Base-by-base conservation (phyloP, 306 rosid genomes). In the Datisca glomerata region DNA sequence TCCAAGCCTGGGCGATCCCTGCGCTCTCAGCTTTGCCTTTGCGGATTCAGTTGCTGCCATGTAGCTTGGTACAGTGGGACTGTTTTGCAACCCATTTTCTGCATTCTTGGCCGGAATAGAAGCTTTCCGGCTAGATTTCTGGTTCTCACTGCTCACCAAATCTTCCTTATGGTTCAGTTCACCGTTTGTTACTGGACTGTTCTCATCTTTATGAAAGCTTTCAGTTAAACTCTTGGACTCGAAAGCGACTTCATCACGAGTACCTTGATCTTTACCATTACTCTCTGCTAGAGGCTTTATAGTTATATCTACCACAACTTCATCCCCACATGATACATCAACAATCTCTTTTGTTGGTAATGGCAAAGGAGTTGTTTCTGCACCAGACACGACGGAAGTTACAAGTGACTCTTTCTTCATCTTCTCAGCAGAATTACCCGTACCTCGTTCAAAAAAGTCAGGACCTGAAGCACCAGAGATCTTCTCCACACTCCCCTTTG, bases 31-130 rank as follows among this genome's bases (percentile, higher is more conserved):
- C 80, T 91, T 91, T 41, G 99, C 99, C 78, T 69, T 91, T 17
- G 94, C 99, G 51, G 99, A 91, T 76, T 73, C 80, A 59, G 99
- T 91, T 55, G 92, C 99, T 38, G 85, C 85, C 99, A 91, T 91
- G 62, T 91, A 91, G 64, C 99, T 91, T 6, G 94, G 99, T 49
- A 91, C 8, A 13, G 71, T 65, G 42, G 94, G 94, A 73, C 82
- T 74, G 56, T 44, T 72, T 65, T 80, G 93, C 34, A 44, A 19
- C 45, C 72, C 95, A 44, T 84, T 84, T 59, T 89, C 98, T 4
- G 70, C 95, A 67, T 72, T 93, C 72, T 89, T 84, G 33, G 73
- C 70, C 22, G 70, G 75, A 68, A 41, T 43, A 29, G 74, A 74
- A 41, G 69, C 31, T 49, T 81, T 85, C 46, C 69, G 56, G 66